Conservation (phyloP, 2,329 filamentous ascomycete species). For the Claviceps quebecensis region DNA sequence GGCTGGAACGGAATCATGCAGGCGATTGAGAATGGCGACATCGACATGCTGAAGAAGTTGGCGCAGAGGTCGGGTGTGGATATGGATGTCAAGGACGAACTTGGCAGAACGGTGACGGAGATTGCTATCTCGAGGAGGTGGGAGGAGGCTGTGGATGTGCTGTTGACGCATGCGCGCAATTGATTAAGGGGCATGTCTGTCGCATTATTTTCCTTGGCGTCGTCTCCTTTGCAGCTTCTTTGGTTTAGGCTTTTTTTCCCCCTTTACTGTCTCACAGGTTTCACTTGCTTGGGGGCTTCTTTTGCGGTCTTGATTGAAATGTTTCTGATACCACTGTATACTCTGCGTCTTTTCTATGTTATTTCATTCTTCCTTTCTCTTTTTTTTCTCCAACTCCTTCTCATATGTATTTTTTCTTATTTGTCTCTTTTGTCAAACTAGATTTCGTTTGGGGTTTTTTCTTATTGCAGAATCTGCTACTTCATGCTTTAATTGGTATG, state of each 20-base stretch:
- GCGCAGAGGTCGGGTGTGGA: constrained; percentile 35
- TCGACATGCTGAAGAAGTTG: constrained; percentile 37
- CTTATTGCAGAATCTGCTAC: no score
- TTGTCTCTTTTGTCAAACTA: neutral
- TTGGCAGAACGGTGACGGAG: constrained; percentile 39
- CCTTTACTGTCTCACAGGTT: no score
- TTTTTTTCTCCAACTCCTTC: neutral
- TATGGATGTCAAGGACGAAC: constrained; percentile 37
- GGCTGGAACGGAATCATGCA: constrained; percentile 54
- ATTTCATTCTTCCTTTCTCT: neutral
- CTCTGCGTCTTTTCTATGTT: neutral
- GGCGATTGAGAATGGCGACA: constrained; percentile 49
- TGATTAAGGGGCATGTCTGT: neutral
- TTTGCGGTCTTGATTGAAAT: no score
- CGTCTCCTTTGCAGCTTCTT: no score
- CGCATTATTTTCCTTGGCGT: no score
- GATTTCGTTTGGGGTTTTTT: no score
- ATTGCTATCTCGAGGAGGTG: constrained; percentile 44
- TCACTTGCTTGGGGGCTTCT: no score
- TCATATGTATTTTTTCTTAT: neutral
- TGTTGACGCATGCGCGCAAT: constrained; percentile 24
- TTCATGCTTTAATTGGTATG: no score
- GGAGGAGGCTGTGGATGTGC: constrained; percentile 39
- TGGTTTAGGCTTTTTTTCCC: no score
- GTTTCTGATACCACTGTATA: no score